These are phyloP conservation scores for Ophiorrhiza pumila DNA, from an alignment of 257 asterid genomes.

Conservation along the genomic window DNA sequence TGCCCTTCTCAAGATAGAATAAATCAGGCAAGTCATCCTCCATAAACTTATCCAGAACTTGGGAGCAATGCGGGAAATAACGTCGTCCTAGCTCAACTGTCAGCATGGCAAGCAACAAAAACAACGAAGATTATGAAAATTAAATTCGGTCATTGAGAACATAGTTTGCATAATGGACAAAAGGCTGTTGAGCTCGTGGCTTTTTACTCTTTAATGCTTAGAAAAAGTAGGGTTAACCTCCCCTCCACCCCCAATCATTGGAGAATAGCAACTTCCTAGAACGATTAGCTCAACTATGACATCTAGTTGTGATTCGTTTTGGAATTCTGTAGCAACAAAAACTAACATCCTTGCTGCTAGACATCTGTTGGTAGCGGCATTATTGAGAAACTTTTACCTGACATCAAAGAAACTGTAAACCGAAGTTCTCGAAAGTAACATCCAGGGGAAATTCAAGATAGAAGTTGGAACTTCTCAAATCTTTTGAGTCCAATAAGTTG, in stretches of 20 bases:
- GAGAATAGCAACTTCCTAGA: background rate
- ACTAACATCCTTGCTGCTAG: background rate
- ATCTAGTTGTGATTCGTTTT: background rate
- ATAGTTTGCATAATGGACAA: background rate
- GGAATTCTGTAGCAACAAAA: background rate
- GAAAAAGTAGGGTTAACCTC: background rate
- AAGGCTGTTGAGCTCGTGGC: background rate
- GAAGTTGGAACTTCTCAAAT: background rate
- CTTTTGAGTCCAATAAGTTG: background rate
- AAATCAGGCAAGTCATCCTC: slow-evolving; percentile 57
- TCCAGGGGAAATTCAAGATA: background rate
- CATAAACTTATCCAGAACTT: slow-evolving; percentile 65
- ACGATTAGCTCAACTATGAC: background rate
- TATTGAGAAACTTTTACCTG: background rate
- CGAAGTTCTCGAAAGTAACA: no score
- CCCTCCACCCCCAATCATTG: background rate
- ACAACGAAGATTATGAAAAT: slow-evolving; percentile 1
- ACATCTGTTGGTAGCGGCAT: background rate
- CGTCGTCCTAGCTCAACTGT: slow-evolving; percentile 68
- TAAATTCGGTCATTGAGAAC: background rate
- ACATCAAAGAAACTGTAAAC: background rate
- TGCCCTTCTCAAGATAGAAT: slow-evolving; percentile 57
- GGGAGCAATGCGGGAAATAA: slow-evolving; percentile 70
- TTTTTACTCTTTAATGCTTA: background rate
- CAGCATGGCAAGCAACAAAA: slow-evolving; percentile 17